These are phyloP conservation scores for Rhodotorula sp. DNA, from an alignment of 1,284 basidiomycete genomes.

Conservation along the genomic window DNA sequence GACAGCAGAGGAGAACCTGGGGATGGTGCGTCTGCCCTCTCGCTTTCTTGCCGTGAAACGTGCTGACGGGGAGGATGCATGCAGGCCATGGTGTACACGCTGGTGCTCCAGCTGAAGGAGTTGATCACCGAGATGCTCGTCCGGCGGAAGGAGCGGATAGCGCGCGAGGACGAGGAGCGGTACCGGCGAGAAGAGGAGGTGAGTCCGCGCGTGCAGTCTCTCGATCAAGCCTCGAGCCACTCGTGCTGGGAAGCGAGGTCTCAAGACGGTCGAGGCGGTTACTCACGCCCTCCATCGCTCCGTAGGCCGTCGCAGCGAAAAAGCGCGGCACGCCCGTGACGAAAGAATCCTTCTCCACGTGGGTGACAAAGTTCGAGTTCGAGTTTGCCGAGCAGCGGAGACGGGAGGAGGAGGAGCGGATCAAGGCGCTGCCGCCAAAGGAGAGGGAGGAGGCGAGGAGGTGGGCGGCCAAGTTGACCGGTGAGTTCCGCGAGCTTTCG, in stretches of 20 bases:
- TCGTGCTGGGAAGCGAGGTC: too few relatives aligned
- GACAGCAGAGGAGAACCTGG: conserved; percentile 30
- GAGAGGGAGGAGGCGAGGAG: conserved; percentile 86
- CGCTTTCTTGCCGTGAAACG: not conserved
- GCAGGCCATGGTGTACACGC: conserved; percentile 94
- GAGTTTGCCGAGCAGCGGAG: conserved; percentile 63
- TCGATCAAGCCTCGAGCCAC: too few relatives aligned
- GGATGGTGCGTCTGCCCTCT: conserved; percentile 18
- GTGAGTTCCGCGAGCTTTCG: too few relatives aligned
- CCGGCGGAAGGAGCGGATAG: conserved; percentile 40
- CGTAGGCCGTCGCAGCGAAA: conserved; percentile 78
- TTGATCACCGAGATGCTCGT: conserved; percentile 65
- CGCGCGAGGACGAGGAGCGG: conserved; percentile 57
- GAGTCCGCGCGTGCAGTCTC: conserved; percentile 57
- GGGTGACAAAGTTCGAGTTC: conserved; percentile 75
- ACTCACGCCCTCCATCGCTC: conserved; percentile 56
- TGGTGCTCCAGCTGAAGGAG: conserved; percentile 83
- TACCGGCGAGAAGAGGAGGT: conserved; percentile 62
- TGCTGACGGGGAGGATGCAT: not conserved
- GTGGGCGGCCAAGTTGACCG: conserved; percentile 63
- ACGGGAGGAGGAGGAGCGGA: conserved; percentile 75
- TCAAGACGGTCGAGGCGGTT: too few relatives aligned
- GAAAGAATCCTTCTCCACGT: conserved; percentile 70
- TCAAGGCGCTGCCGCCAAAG: conserved; percentile 72
- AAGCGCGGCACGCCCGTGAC: conserved; percentile 90